Conservation (phyloP, 1,139 yeast genomes). For the Yamadazyma taylorii region DNA sequence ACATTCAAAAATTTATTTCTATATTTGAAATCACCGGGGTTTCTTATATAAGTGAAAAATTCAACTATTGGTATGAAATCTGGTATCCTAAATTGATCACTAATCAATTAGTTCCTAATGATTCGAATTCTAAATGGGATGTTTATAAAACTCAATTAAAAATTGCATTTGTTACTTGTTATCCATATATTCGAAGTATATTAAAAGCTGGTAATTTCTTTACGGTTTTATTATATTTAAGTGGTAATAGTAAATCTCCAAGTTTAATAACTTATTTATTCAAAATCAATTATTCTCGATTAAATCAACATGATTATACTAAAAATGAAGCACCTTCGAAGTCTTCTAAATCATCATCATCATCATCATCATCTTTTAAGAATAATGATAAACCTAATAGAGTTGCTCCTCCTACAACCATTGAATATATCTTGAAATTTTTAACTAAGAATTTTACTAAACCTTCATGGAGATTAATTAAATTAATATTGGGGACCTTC, state of each 20-base stretch:
- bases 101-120: constrained; percentile 37
- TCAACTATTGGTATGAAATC: constrained; percentile 64
- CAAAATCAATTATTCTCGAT: constrained; percentile 68
- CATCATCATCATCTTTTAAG: constrained; percentile 14
- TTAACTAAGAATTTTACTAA: constrained; percentile 30
- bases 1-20: constrained; percentile 56
- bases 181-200: constrained; percentile 57
- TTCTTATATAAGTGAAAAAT: constrained; percentile 69
- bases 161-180: constrained; percentile 52
- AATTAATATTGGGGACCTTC: constrained; percentile 49
- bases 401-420: constrained; percentile 53
- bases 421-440: constrained; percentile 40
- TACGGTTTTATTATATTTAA: constrained; percentile 63
- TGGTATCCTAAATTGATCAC: constrained; percentile 61
- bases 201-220: constrained; percentile 54
- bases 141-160: constrained; percentile 33
- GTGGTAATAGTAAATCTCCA: constrained; percentile 68
- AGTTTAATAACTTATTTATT: constrained; percentile 62
- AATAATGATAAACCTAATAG: constrained; percentile 24
- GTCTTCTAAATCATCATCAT: too few species aligned
- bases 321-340: constrained; percentile 39
- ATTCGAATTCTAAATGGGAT: constrained; percentile 31
- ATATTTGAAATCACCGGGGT: constrained; percentile 64
- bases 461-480: constrained; percentile 42
- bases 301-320: constrained; percentile 61